Evolutionary conservation across 805 yeast species (phyloP), one percentile per base, ranked within the genome.

Genomic region (Candida qinlingensis): DNA sequence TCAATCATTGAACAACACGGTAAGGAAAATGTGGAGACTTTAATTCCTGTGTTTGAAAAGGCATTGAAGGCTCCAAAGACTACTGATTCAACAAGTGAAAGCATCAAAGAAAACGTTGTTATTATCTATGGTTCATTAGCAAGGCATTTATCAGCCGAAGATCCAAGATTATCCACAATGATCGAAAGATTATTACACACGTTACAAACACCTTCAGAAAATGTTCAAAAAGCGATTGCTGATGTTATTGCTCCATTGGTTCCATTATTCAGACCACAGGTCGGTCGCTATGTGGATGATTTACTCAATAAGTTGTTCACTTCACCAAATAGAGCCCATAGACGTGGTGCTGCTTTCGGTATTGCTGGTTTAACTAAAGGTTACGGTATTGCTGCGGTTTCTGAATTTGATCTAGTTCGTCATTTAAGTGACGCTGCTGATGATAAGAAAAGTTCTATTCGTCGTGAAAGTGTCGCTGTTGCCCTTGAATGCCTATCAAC

Each of bases 261-360:
- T 12, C 72, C 73, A 29, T 68, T 80, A 12, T 77, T 85, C 49
- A 74, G 69, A 37, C 61, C 74, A 2, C 70, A 73, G 12, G 74
- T 84, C 30, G 76, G 75, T 29, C 64, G 67, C 1, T 80, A 85
- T 55, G 68, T 87, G 49, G 85, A 83, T 36, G 56, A 60, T 4
- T 69, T 90, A 44, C 76, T 87, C 60, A 77, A 71, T 6, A 80
- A 77, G 54, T 69, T 91, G 28, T 80, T 87, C 60, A 63, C 67
- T 7, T 81, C 80, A 3, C 69, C 70, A 33, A 56, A 68, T 2
- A 65, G 68, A 40, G 65, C 74, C 5, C 67, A 69, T 5, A 77
- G 96, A 62, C 78, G 92, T 55, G 99, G 98, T 61, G 92, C 97
- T 2, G 98, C 98, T 1, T 90, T 87, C 69, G 99, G 98, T 65